Percentiles rank a stretch among this genome's conserved stretches.
Evolutionary conservation across 345 rosid species (phyloP).

Genomic region (Corchorus olitorius): DNA sequence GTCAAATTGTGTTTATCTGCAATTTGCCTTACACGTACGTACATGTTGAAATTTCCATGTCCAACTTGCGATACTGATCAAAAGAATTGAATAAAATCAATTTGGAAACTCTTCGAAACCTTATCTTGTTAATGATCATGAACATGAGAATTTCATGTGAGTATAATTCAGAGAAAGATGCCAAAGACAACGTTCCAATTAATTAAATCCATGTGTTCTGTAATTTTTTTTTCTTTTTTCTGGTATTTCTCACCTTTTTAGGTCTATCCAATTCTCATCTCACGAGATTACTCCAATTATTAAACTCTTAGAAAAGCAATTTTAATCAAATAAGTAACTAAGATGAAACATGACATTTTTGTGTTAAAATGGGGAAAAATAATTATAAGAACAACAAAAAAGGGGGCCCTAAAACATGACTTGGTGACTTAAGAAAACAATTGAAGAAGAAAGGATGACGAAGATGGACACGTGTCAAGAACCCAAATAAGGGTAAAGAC

Average conservation of each 20-base stretch:
- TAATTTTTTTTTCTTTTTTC: neutral
- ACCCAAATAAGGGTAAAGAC: neutral
- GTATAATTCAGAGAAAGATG: too few relatives aligned
- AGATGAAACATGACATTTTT: neutral
- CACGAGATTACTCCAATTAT: neutral
- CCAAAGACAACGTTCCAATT: too few relatives aligned
- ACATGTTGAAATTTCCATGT: neutral
- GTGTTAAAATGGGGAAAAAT: too few relatives aligned
- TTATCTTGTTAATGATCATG: too few relatives aligned
- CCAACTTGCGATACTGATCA: too few relatives aligned
- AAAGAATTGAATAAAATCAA: too few relatives aligned
- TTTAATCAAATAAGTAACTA: neutral
- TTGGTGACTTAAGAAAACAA: neutral
- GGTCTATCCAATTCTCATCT: neutral
- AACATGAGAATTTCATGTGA: too few relatives aligned
- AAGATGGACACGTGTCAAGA: constrained; percentile 1
- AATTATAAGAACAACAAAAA: neutral
- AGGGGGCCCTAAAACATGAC: neutral
- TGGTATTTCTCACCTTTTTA: too few relatives aligned
- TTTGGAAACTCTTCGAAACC: too few relatives aligned
- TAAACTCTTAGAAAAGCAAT: neutral
- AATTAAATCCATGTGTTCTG: neutral
- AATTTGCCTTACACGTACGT: neutral
- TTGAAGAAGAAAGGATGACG: neutral
- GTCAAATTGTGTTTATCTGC: neutral